Evolutionary conservation across 495 filamentous ascomycete genomes (phyloP).

Genomic region (Terfezia claveryi): DNA sequence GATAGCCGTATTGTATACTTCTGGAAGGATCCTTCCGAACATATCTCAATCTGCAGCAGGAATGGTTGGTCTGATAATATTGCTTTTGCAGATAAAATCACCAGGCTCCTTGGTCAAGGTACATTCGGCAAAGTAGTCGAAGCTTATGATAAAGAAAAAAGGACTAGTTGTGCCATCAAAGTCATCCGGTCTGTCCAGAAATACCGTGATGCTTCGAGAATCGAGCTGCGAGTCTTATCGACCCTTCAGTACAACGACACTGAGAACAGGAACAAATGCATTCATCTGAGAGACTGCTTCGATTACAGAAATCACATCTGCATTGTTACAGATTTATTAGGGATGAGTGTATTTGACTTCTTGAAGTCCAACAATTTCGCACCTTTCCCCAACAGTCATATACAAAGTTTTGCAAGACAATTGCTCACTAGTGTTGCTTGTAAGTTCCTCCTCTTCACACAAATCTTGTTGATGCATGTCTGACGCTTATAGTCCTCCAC

Average conservation of each 20-base stretch:
- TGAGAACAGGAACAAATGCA: slow-evolving; percentile 85
- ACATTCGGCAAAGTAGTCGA: slow-evolving; percentile 97
- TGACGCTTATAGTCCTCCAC: slow-evolving; percentile 47
- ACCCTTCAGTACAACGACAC: slow-evolving; percentile 79
- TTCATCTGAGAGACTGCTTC: slow-evolving; percentile 91
- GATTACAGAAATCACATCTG: slow-evolving; percentile 96
- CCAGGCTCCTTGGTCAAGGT: slow-evolving; percentile 75
- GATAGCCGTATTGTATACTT: too few species aligned
- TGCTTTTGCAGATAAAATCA: slow-evolving; percentile 53
- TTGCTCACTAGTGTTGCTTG: slow-evolving; percentile 95
- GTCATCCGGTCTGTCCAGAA: slow-evolving; percentile 97
- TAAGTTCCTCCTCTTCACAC: slow-evolving; percentile 28
- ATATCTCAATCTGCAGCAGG: slow-evolving; percentile 2
- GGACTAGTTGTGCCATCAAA: slow-evolving; percentile 75
- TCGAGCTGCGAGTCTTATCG: slow-evolving; percentile 78
- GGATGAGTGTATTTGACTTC: slow-evolving; percentile 96
- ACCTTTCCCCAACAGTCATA: slow-evolving; percentile 97
- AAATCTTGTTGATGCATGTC: too few species aligned
- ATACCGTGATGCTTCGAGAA: slow-evolving; percentile 89
- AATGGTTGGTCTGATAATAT: slow-evolving; percentile 1
- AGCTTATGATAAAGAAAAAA: slow-evolving; percentile 53
- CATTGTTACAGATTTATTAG: slow-evolving; percentile 91
- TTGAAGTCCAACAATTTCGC: slow-evolving; percentile 85
- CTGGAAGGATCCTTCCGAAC: background rate
- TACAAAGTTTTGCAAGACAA: slow-evolving; percentile 88